phyloP scores from a whole-genome alignment of 257 asterid species.

The Forsythia viridissima region DNA sequence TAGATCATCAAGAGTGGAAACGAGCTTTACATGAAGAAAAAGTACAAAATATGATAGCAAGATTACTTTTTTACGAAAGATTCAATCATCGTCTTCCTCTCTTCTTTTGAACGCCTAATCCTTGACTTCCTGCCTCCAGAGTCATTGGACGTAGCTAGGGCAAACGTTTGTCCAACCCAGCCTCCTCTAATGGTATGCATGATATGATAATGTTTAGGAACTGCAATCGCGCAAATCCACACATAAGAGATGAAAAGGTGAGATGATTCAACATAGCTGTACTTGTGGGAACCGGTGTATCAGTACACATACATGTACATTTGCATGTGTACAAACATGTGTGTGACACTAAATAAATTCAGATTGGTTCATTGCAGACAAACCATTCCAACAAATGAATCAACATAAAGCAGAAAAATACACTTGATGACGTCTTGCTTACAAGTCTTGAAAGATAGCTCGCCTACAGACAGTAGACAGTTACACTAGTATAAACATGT shows the following conservation, averaged over 20 bases:
- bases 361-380: not conserved
- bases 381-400: not conserved
- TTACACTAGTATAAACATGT: not conserved
- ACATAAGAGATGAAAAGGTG: constrained; percentile 2
- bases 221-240: constrained; percentile 27
- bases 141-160: constrained; percentile 64
- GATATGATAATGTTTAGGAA: constrained; percentile 19
- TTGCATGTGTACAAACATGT: not conserved
- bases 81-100: constrained; percentile 84
- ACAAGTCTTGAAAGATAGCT: not conserved
- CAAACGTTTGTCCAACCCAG: constrained; percentile 78
- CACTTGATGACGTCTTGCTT: not conserved
- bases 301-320: not conserved
- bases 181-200: constrained; percentile 70
- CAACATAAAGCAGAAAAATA: not conserved
- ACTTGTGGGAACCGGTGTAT: not conserved
- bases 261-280: not conserved
- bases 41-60: not conserved
- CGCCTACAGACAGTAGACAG: not conserved
- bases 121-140: constrained; percentile 73
- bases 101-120: constrained; percentile 89
- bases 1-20: not conserved
- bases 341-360: not conserved
- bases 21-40: not conserved
- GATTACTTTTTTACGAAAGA: constrained; percentile 73